phyloP scores from a whole-genome alignment of 805 yeast genomes.

The Saccharomycopsis sp. region DNA sequence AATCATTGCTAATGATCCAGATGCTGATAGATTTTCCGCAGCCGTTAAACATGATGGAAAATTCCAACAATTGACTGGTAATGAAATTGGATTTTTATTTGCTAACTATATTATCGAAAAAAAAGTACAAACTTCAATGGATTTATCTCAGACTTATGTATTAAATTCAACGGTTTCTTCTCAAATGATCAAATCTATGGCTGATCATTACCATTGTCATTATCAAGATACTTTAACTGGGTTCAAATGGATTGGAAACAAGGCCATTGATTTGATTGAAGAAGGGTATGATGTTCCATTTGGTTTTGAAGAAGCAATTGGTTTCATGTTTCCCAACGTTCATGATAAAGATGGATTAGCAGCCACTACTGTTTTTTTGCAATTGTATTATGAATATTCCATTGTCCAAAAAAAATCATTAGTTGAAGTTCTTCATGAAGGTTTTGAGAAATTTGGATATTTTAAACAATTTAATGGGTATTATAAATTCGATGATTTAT shows the following conservation, averaged over 20 bases:
- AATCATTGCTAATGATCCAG: slow-evolving; percentile 91
- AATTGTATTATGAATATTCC: slow-evolving; percentile 31
- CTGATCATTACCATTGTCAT: slow-evolving; percentile 46
- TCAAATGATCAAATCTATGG: slow-evolving; percentile 64
- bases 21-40: slow-evolving; percentile 87
- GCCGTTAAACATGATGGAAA: slow-evolving; percentile 43
- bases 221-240: slow-evolving; percentile 86
- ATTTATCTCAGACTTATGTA: slow-evolving; percentile 37
- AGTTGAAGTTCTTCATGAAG: slow-evolving; percentile 37
- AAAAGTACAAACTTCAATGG: slow-evolving; percentile 19
- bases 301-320: slow-evolving; percentile 93
- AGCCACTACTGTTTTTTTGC: slow-evolving; percentile 68
- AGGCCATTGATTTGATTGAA: slow-evolving; percentile 59
- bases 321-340: slow-evolving; percentile 76
- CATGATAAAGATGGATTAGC: slow-evolving; percentile 92
- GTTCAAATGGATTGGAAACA: slow-evolving; percentile 95
- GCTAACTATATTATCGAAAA: slow-evolving; percentile 49
- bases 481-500: slow-evolving; percentile 51
- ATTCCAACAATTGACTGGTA: slow-evolving; percentile 84
- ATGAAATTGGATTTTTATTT: slow-evolving; percentile 80
- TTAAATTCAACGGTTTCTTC: slow-evolving; percentile 90
- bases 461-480: slow-evolving; percentile 84
- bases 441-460: slow-evolving; percentile 62
- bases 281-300: slow-evolving; percentile 69
- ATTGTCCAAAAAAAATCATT: slow-evolving; percentile 25